Evolutionary conservation across 768 basidiomycete genomes (phyloP).

Genomic region (Leccinum rimulosum): DNA sequence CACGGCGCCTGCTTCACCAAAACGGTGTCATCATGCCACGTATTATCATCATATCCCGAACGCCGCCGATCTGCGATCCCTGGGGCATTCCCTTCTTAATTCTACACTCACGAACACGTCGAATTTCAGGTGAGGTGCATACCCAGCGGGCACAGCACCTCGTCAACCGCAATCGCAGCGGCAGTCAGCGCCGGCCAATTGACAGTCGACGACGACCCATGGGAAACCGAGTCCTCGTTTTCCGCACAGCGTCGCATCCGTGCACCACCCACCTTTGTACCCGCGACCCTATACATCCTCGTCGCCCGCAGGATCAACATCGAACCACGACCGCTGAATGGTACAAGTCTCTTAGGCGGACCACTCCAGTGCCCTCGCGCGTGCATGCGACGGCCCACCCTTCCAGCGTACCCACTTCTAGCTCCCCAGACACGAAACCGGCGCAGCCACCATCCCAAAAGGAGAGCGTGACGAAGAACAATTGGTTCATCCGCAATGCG

Average conservation of each 20-base stretch:
- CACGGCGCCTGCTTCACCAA: constrained; percentile 35
- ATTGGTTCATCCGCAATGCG: constrained; percentile 62
- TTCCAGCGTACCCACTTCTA: constrained; percentile 11
- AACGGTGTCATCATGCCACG: constrained; percentile 69
- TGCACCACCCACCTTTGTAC: constrained; percentile 55
- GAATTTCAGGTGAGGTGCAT: no score
- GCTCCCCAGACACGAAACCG: not conserved
- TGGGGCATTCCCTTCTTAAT: constrained; percentile 48
- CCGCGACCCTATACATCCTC: constrained; percentile 38
- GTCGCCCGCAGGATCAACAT: not conserved
- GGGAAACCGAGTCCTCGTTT: constrained; percentile 42
- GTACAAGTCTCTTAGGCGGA: constrained; percentile 48
- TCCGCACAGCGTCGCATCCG: constrained; percentile 34
- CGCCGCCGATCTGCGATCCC: constrained; percentile 50
- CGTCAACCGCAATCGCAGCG: no score
- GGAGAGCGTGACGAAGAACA: constrained; percentile 38
- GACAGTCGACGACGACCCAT: constrained; percentile 36
- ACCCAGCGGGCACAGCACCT: no score
- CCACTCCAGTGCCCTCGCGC: constrained; percentile 11
- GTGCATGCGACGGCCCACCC: constrained; percentile 1
- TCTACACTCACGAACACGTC: not conserved
- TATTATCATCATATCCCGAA: constrained; percentile 85
- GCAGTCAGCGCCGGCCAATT: constrained; percentile 26
- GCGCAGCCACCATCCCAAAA: not conserved
- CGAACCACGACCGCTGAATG: constrained; percentile 27